Evolutionary conservation across 352 stramenopile species (phyloP), one percentile per base, ranked within the genome.

Genomic region (Phytopythium mirpurense): DNA sequence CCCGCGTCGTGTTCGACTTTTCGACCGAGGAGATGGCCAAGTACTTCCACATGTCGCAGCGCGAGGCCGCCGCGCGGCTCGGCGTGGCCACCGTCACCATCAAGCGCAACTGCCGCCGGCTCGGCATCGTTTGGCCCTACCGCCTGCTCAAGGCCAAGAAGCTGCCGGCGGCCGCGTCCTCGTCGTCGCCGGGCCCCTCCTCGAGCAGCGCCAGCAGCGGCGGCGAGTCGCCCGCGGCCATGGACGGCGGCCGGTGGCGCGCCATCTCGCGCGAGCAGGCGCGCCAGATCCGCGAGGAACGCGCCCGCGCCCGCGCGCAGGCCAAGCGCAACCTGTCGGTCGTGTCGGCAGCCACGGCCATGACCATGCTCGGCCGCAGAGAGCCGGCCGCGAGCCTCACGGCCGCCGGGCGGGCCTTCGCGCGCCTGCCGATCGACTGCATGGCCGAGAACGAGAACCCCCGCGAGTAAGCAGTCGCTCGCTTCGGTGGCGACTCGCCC

Each of bases 1-100:
- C 65, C 51, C 73, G 71, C 61, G 55, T 78, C 47, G 70, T 79
- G 35, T 81, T 75, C 44, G 70, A 84, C 54, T 81, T 81, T 44
- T 71, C 70, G 32, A 74, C 65, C 27, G 67, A 79, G 35, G 67
- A 79, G 46, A 74, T 79, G 65, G 62, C 67, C 46, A 59, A 78
- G 60, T 81, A 78, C 65, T 80, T 78, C 40, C 68, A 78, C 68
- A 72, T 84, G 57, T 75, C 70, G 19, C 73, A 84, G 44, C 70
- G 73, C 29, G 63, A 81, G 42, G 73, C 73, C 12, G 73, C 73
- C 4, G 70, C 78, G 46, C 60, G 73, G 45, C 65, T 84, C 49
- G 73, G 73, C n/a, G 70, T 81, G 16, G 68, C 73, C 24, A 77
- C 75, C 15, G 75, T 84, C 43, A 84, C 73, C 41, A 68, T 84